A percentile compares a stretch with the other conserved stretches of the same genome.
These are phyloP conservation scores for Diospyros kaki DNA, from an alignment of 148 eudicot species.

Conservation along the genomic window DNA sequence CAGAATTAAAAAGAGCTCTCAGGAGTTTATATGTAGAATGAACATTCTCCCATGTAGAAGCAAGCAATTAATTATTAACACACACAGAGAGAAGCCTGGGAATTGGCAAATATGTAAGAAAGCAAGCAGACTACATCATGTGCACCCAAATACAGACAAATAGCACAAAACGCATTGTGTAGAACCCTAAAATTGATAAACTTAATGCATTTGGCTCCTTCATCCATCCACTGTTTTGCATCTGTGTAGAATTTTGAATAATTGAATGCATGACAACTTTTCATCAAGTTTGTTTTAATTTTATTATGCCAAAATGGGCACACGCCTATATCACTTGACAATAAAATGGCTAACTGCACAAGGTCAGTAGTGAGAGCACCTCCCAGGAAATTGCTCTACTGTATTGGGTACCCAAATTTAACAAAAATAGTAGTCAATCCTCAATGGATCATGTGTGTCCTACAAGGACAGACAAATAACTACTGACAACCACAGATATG, in stretches of 20 bases:
- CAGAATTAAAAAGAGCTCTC: background rate
- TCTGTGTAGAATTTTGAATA: no score
- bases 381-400: background rate
- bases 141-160: background rate
- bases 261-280: background rate
- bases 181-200: background rate
- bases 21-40: background rate
- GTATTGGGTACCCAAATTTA: background rate
- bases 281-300: background rate
- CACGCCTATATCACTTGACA: background rate
- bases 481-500: background rate
- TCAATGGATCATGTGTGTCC: background rate
- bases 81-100: background rate
- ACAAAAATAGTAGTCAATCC: background rate
- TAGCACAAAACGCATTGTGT: background rate
- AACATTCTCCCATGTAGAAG: background rate
- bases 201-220: no score
- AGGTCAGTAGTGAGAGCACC: background rate
- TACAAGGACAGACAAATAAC: background rate
- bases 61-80: background rate
- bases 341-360: background rate
- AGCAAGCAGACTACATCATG: background rate
- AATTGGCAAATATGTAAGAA: background rate
- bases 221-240: no score
- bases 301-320: background rate